These are phyloP conservation scores for Xylaria sp. DNA, from an alignment of 2,329 filamentous ascomycete genomes.

Conservation along the genomic window DNA sequence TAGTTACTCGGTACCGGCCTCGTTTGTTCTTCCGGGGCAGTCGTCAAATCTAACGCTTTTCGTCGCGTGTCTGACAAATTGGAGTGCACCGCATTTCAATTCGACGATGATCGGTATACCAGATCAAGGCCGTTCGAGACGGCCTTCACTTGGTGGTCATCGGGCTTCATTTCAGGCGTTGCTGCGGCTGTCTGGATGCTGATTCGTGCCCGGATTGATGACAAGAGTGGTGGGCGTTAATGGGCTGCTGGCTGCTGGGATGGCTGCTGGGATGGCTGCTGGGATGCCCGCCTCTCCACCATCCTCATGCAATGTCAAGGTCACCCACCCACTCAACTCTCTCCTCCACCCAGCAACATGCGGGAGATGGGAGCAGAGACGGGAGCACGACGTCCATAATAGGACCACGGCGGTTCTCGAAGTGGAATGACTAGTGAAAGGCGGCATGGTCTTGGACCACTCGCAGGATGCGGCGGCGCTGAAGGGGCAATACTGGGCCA, in stretches of 20 bases:
- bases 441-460: constrained; percentile 11
- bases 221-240: constrained; percentile 20
- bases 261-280: background rate
- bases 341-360: constrained; percentile 17
- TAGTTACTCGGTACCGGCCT: too few species aligned
- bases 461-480: constrained; percentile 29
- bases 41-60: constrained; percentile 15
- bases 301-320: constrained; percentile 31
- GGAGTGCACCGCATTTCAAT: background rate
- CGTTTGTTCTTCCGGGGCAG: background rate
- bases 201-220: constrained; percentile 39
- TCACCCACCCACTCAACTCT: constrained; percentile 24
- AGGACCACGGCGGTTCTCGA: constrained; percentile 27
- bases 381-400: constrained; percentile 21
- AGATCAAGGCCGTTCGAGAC: constrained; percentile 5
- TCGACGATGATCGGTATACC: constrained; percentile 2
- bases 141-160: constrained; percentile 17
- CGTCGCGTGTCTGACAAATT: constrained; percentile 5
- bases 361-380: background rate
- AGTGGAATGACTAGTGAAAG: constrained; percentile 19
- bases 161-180: constrained; percentile 29
- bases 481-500: constrained; percentile 10
- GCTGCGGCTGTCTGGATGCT: constrained; percentile 13
- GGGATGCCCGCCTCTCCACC: constrained; percentile 22
- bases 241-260: background rate